Evolutionary conservation across 2,329 filamentous ascomycete species (phyloP), one percentile per base, ranked within the genome.

Genomic region (Tympanopsis confertula): DNA sequence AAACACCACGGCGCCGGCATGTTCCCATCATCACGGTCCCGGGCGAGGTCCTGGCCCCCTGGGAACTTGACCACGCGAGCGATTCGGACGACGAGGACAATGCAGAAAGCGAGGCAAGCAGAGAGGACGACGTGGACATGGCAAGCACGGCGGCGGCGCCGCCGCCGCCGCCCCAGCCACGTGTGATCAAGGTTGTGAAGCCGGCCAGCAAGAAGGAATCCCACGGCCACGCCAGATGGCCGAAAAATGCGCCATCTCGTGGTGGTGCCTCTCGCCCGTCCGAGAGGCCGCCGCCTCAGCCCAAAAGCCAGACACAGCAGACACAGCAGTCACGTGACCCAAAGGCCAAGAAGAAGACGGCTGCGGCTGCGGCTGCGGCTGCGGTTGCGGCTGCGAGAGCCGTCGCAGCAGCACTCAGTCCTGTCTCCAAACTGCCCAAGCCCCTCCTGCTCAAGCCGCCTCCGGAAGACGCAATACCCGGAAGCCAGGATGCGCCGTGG

Each of bases 31-130:
- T 81, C 35, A 80, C 74, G 2, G 74, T 81, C 10, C 76, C 76
- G 1, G 76, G 76, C 33, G 75, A 81, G 50, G 76, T 81, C 5
- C 61, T 80, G 35, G 74, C 76, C 2, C 76, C 76, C 0, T 79
- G 78, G 47, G 76, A 81, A 39, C 56, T 79, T 18, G 73, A 78
- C 41, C 78, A 76, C 50, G 73, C 78, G 37, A 62, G 66, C 1
- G 74, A 10, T 10, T 26, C 22, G 22, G 22, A 68, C 41, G 71
- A 61, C 35, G 47, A 50, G 3, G 46, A 45, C 17, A 45, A 48
- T 20, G 70, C 68, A 17, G 65, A 66, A 13, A 69, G 63, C 45
- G 70, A 72, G 15, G 64, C 66, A 28, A 71, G 66, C 50, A 69
- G 66, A 2, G 68, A 68, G 17, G 65, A 68, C 5, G 68, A 71